Conservation (phyloP, 306 rosid genomes). For the Adenanthera pavonina region DNA sequence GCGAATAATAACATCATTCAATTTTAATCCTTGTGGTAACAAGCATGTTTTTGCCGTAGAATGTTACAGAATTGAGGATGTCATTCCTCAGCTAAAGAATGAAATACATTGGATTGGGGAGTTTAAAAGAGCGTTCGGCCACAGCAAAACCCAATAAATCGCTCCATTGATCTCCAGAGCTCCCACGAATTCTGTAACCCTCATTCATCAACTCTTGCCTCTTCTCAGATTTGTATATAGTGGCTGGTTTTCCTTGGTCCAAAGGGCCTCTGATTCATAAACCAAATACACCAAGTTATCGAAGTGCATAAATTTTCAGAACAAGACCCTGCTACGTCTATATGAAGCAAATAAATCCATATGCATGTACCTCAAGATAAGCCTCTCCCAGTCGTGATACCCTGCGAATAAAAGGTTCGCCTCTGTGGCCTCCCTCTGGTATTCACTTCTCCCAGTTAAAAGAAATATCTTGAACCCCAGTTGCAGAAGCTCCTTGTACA, state of each 20-base stretch:
- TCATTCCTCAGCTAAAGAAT: conserved; percentile 44
- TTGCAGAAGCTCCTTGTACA: conserved; percentile 54
- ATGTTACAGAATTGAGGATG: conserved; percentile 24
- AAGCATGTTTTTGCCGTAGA: conserved; percentile 17
- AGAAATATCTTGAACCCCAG: conserved; percentile 74
- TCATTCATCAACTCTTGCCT: conserved; percentile 60
- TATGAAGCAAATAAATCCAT: background rate
- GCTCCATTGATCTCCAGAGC: conserved; percentile 95
- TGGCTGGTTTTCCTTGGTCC: conserved; percentile 74
- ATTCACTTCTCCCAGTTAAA: conserved; percentile 76
- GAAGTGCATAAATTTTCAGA: background rate
- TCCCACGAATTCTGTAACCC: conserved; percentile 81
- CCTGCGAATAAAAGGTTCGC: conserved; percentile 67
- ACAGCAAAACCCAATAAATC: conserved; percentile 77
- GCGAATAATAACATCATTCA: background rate
- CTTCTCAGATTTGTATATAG: conserved; percentile 78
- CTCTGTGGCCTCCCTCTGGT: conserved; percentile 66
- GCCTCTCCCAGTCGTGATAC: conserved; percentile 70
- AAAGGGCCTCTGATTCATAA: conserved; percentile 57
- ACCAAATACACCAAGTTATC: conserved; percentile 25
- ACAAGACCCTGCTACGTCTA: background rate
- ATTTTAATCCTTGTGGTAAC: background rate
- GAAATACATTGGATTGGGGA: conserved; percentile 91
- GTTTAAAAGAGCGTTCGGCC: conserved; percentile 74
- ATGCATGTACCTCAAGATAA: conserved; percentile 70